phyloP scores from a whole-genome alignment of 805 yeast genomes.

The Kregervanrija pseudodelftensis region DNA sequence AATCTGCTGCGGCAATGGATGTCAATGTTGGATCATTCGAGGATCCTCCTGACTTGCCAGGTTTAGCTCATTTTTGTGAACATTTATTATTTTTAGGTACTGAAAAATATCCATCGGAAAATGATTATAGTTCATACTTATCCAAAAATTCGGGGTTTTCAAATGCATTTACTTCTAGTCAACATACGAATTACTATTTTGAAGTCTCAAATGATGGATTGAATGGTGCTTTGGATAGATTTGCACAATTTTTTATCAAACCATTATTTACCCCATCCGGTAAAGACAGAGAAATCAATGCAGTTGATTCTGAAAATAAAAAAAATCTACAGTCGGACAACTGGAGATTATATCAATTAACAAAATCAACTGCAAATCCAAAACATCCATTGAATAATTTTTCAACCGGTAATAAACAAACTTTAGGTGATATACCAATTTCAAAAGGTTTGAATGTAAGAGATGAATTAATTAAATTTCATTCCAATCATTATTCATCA shows the following conservation, averaged over 20 bases:
- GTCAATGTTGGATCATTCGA: constrained; percentile 72
- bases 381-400: constrained; percentile 81
- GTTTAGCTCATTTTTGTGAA: constrained; percentile 74
- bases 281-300: constrained; percentile 86
- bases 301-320: constrained; percentile 94
- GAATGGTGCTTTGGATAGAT: constrained; percentile 85
- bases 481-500: constrained; percentile 67
- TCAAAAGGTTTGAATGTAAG: constrained; percentile 64
- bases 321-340: constrained; percentile 84
- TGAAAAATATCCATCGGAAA: constrained; percentile 64
- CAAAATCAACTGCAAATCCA: constrained; percentile 64
- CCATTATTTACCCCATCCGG: constrained; percentile 72
- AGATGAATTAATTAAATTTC: constrained; percentile 71
- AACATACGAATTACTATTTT: constrained; percentile 86
- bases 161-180: constrained; percentile 86
- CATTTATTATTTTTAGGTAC: constrained; percentile 78
- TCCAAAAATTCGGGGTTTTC: constrained; percentile 83
- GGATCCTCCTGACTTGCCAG: constrained; percentile 58
- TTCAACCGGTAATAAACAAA: constrained; percentile 79
- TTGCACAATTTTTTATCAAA: constrained; percentile 82
- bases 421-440: constrained; percentile 64
- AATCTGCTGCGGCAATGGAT: constrained; percentile 73
- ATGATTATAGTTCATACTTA: constrained; percentile 65
- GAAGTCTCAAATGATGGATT: constrained; percentile 71
- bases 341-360: constrained; percentile 86